Conservation (phyloP, 345 rosid species). For the Linum tenue region DNA sequence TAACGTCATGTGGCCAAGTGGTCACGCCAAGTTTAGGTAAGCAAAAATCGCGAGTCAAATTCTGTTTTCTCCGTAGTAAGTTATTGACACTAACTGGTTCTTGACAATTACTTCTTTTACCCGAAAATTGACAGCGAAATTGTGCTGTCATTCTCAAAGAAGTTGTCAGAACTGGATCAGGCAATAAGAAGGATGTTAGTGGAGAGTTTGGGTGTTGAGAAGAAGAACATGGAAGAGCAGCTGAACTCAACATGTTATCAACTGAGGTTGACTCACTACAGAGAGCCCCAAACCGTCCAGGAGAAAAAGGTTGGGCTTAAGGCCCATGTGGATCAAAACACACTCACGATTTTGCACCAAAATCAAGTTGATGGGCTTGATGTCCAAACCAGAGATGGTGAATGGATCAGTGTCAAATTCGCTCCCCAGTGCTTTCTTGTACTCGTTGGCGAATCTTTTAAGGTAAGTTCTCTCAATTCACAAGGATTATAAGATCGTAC, state of each 20-base stretch:
- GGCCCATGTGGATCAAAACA: constrained; percentile 48
- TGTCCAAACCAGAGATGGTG: constrained; percentile 34
- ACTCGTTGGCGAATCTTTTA: constrained; percentile 47
- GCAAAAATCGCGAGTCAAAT: no score
- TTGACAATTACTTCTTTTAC: background rate
- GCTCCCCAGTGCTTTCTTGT: constrained; percentile 41
- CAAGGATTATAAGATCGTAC: no score
- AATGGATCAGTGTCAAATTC: constrained; percentile 33
- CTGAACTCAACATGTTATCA: background rate
- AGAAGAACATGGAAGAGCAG: background rate
- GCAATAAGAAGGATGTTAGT: background rate
- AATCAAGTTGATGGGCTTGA: constrained; percentile 48
- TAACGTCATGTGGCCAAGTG: background rate
- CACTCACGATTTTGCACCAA: constrained; percentile 47
- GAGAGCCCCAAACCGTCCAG: constrained; percentile 14
- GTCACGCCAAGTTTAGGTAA: background rate
- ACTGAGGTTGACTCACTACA: constrained; percentile 19
- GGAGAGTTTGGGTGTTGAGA: background rate
- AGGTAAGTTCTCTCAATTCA: constrained; percentile 23
- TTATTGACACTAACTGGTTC: background rate
- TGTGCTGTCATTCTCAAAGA: background rate
- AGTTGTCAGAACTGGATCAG: background rate
- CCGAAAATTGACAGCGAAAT: background rate
- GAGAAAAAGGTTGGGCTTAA: constrained; percentile 28
- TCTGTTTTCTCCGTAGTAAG: no score